A percentile compares a stretch with the other conserved stretches of the same genome.
Evolutionary conservation across 768 basidiomycete species (phyloP).

Genomic region (Boletus coccyginus): DNA sequence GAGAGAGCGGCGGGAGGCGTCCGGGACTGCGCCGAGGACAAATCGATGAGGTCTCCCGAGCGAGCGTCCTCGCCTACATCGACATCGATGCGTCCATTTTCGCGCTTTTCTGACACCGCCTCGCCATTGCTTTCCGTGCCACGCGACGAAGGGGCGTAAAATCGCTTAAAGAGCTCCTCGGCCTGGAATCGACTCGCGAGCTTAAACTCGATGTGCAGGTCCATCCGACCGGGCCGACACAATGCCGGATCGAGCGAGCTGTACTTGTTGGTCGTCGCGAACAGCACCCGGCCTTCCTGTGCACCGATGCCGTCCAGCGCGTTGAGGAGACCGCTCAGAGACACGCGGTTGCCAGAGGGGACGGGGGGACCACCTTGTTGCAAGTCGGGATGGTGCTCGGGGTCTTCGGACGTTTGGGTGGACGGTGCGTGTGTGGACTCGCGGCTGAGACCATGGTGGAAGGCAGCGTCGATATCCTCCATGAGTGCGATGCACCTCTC

Average conservation of each 20-base stretch:
- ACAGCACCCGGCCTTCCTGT: constrained; percentile 78
- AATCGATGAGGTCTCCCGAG: constrained; percentile 18
- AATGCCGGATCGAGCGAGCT: constrained; percentile 68
- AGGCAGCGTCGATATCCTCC: constrained; percentile 84
- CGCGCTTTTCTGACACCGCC: neutral
- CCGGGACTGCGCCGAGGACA: constrained; percentile 2
- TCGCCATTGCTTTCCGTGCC: neutral
- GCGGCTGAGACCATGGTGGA: constrained; percentile 43
- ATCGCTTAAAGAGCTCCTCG: constrained; percentile 59
- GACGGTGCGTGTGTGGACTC: constrained; percentile 11
- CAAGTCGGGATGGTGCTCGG: constrained; percentile 17
- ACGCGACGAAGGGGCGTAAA: constrained; percentile 49
- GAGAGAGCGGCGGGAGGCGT: neutral
- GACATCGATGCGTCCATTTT: neutral
- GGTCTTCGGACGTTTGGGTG: neutral
- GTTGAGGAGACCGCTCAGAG: constrained; percentile 72
- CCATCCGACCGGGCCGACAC: constrained; percentile 77
- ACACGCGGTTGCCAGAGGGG: constrained; percentile 39
- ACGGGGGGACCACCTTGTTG: constrained; percentile 2
- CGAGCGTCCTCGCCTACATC: neutral
- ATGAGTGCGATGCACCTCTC: constrained; percentile 72
- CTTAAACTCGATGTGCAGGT: constrained; percentile 74
- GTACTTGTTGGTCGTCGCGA: constrained; percentile 79
- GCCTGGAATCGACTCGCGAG: constrained; percentile 72
- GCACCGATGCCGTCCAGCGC: constrained; percentile 79